These are phyloP conservation scores for Kondoa malvinella DNA, from an alignment of 768 basidiomycete species.

Conservation along the genomic window DNA sequence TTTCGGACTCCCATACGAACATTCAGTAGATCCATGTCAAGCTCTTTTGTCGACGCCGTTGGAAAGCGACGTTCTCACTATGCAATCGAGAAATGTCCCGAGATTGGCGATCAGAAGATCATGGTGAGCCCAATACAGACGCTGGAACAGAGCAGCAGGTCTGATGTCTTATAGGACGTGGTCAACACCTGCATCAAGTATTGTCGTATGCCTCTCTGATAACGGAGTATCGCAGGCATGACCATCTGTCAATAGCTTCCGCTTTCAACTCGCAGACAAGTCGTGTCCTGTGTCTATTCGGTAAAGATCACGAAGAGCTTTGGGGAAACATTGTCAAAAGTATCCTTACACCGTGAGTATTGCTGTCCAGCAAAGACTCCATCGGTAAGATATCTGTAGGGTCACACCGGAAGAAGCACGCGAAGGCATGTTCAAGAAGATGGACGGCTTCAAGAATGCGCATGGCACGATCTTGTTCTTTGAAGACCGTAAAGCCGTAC, in stretches of 20 bases:
- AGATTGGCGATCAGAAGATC: too few relatives aligned
- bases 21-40: too few relatives aligned
- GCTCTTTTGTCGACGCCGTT: too few relatives aligned
- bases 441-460: not conserved
- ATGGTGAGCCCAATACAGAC: too few relatives aligned
- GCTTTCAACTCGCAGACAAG: not conserved
- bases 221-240: not conserved
- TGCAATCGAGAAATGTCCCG: too few relatives aligned
- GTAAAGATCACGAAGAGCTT: not conserved
- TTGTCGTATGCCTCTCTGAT: not conserved
- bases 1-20: too few relatives aligned
- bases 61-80: too few relatives aligned
- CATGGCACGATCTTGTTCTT: not conserved
- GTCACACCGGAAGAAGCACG: not conserved
- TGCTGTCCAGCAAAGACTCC: too few relatives aligned
- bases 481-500: not conserved
- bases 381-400: too few relatives aligned
- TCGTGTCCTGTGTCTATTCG: not conserved
- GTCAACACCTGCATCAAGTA: not conserved
- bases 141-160: too few relatives aligned
- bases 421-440: not conserved
- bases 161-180: too few relatives aligned
- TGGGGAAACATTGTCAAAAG: not conserved
- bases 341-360: not conserved
- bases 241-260: not conserved